Base-by-base conservation (phyloP, 441 rosid species). In the Geranium incanum region DNA sequence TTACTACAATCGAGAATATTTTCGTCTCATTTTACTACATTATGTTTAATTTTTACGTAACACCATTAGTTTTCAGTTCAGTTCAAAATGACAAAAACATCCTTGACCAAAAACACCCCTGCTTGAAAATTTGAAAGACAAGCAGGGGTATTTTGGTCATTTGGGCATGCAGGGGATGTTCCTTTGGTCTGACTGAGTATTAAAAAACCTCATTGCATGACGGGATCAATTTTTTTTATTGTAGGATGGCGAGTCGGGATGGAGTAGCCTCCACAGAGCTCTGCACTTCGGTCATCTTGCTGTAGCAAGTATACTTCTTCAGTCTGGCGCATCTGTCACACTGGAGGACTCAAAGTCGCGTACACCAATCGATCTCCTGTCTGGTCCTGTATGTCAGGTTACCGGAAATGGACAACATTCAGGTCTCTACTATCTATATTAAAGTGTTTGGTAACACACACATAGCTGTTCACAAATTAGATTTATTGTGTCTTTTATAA, bases 161-260 rank as follows among this genome's bases (percentile, higher is more conserved):
- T 11, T 48, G 0, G 0, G n/a, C 9, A 7, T 7, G 59, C 43
- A 6, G 38, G 73, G n/a, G 19, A 72, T 37, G 66, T 8, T 70
- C 66, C 55, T 36, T 8, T 28, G 16, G 39, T 23, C 2, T 1
- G 15, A 5, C 2, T 1, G 15, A 5, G 28, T 3, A 62, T 8
- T 21, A 19, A 9, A 28, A 18, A 62, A 19, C 36, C 66, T 18
- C 13, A 5, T 62, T 62, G 28, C 13, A 62, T 62, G 36, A 18
- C 36, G 6, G 28, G 36, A 19, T 62, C 66, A 62, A 18, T 11
- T 62, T 9, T 18, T 18, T 21, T 21, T 21, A 50, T 81, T 81
- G 78, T 85, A 92, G 99, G 99, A 95, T 85, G 99, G 99, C 82
- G 99, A 95, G 84, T 95, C 99, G 65, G 99, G 98, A 62, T 95